phyloP scores from a whole-genome alignment of 768 basidiomycete genomes.

The Boletus rex-veris region DNA sequence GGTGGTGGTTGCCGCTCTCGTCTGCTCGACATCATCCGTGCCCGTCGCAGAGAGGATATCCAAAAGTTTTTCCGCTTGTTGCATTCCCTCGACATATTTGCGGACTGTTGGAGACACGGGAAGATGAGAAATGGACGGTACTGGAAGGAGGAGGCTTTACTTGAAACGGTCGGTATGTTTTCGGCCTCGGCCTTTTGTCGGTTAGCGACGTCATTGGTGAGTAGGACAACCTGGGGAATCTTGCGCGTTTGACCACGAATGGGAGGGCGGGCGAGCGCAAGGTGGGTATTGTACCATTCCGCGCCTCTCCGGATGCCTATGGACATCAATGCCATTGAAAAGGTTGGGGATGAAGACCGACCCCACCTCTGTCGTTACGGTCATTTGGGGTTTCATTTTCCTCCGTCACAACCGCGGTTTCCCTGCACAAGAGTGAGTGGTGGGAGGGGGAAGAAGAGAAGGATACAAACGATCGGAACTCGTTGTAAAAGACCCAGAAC shows the following conservation, averaged over 20 bases:
- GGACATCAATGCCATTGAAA: background rate
- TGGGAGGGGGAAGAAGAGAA: background rate
- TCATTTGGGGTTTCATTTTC: conserved; percentile 88
- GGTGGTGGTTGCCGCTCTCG: conserved; percentile 49
- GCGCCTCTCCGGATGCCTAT: conserved; percentile 86
- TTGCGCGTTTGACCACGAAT: conserved; percentile 47
- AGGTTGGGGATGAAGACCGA: background rate
- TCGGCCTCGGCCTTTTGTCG: conserved; percentile 67
- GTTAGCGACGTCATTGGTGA: conserved; percentile 90
- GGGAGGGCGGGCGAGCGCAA: conserved; percentile 50
- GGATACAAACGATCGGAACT: conserved; percentile 68
- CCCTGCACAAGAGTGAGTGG: conserved; percentile 39
- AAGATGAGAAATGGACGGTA: background rate
- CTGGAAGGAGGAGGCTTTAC: conserved; percentile 33
- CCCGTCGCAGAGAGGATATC: conserved; percentile 78
- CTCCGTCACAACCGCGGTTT: conserved; percentile 75
- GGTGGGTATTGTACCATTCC: conserved; percentile 81
- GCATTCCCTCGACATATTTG: conserved; percentile 77
- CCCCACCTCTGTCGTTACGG: conserved; percentile 83
- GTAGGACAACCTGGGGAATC: conserved; percentile 65
- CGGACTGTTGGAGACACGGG: conserved; percentile 44
- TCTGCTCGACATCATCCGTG: conserved; percentile 60
- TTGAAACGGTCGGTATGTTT: conserved; percentile 59
- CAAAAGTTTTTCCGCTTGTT: conserved; percentile 60
- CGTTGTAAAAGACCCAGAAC: conserved; percentile 86